Base-by-base conservation (phyloP, 2,329 filamentous ascomycete genomes). In the Fusarium aywerte region DNA sequence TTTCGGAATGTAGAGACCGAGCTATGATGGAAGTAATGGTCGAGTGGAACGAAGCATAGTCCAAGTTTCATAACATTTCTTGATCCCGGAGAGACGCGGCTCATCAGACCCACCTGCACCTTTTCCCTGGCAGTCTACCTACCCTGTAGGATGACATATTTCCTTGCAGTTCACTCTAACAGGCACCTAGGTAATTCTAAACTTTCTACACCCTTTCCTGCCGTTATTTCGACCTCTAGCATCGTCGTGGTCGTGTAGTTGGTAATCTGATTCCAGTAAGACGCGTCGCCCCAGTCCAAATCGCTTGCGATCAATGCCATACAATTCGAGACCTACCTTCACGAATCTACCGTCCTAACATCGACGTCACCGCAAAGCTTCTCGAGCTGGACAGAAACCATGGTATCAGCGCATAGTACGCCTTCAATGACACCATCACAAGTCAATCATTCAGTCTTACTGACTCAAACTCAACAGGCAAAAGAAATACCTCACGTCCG, bases 401-500 rank as follows among this genome's bases (percentile, higher is more conserved):
- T 57, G 45, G 81, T 81, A 77, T 78, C 80, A 40, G 60, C 60
- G 25, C 80, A 81, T 66, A 87, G 83, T 85, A 81, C 67, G 79
- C 68, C 42, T 15, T 32, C 21, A 27, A 38, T 18, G 36, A 36
- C 31, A 42, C 50, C 32, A 32, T 15, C 33, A 15, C 58, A 32
- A 31, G 18, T 16, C 21, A 11, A 23, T 35, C 32, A n/a, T 36
- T 15, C 23, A 23, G 21, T 25, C 11, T 21, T 42, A 31, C 45
- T 59, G 23, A 61, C 20, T 4, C 9, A 12, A 21, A 9, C n/a
- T 8, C 27, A 5, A 27, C 70, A 89, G 87, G 87, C 76, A 97
- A 97, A 82, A 89, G 93, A 73, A 97, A 97, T 81, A 97, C 93
- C 42, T 95, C 92, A 42, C 89, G 95, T 42, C 90, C 93, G 39